Conservation (phyloP, 129 eudicot species). For the Helichrysum umbraculigerum region DNA sequence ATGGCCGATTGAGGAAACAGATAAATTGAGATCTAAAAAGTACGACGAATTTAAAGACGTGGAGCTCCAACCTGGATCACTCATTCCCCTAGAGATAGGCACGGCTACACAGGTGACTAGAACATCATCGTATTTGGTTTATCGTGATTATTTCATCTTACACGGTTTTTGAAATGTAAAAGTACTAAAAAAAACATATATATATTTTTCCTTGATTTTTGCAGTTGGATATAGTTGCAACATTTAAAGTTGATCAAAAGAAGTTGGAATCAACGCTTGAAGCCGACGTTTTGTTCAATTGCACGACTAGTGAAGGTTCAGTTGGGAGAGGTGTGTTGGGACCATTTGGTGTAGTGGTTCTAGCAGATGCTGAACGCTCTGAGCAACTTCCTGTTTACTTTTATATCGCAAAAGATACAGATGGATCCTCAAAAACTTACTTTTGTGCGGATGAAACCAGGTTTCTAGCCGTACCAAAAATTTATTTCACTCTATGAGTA, state of each 20-base stretch:
- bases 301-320: conserved; percentile 67
- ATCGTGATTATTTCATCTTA: neutral
- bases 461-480: conserved; percentile 30
- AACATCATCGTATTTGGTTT: neutral
- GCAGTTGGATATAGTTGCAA: conserved; percentile 77
- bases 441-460: conserved; percentile 84
- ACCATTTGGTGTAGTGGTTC: conserved; percentile 81
- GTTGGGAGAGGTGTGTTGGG: conserved; percentile 67
- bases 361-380: conserved; percentile 60
- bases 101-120: conserved; percentile 66
- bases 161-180: neutral
- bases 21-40: conserved; percentile 46
- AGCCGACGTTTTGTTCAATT: conserved; percentile 58
- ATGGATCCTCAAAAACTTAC: conserved; percentile 62
- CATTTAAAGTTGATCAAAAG: conserved; percentile 61
- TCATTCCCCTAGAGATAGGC: conserved; percentile 54
- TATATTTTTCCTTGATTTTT: neutral
- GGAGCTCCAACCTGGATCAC: conserved; percentile 73
- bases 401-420: conserved; percentile 62
- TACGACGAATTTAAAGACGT: conserved; percentile 44
- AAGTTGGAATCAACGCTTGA: conserved; percentile 46
- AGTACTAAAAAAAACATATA: no score
- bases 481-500: neutral
- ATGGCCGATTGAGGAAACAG: conserved; percentile 89
- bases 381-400: conserved; percentile 85